These are phyloP conservation scores for Bertia moriformis DNA, from an alignment of 2,329 filamentous ascomycete species.

Conservation along the genomic window DNA sequence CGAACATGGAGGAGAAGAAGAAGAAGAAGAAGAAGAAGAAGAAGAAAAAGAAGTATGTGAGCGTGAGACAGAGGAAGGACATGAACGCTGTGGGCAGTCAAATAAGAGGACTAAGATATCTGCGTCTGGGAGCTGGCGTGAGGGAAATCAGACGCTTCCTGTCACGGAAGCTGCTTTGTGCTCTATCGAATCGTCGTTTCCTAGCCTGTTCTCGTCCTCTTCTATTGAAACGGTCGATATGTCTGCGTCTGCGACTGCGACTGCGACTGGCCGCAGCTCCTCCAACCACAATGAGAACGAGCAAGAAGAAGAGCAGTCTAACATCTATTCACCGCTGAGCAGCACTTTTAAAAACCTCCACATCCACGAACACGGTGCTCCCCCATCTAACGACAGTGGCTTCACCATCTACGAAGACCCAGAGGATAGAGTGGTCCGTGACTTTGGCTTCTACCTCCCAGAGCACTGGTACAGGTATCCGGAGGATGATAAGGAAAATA, in stretches of 20 bases:
- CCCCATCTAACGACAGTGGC: background rate
- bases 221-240: background rate
- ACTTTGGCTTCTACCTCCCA: background rate
- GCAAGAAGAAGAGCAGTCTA: too few species aligned
- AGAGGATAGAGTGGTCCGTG: background rate
- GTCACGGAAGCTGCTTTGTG: too few species aligned
- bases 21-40: background rate
- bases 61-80: background rate
- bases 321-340: too few species aligned
- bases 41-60: background rate
- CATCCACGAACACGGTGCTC: too few species aligned
- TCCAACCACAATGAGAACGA: too few species aligned
- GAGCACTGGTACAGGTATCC: background rate
- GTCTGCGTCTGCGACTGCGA: background rate
- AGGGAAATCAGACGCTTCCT: too few species aligned
- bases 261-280: background rate
- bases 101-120: background rate
- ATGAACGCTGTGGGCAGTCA: background rate
- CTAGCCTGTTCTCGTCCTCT: background rate
- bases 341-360: too few species aligned
- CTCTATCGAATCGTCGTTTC: too few species aligned
- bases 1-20: background rate
- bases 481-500: background rate
- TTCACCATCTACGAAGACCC: background rate
- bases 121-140: background rate